A percentile compares a stretch with the other conserved stretches of the same genome.
These are phyloP conservation scores for Skeletonema menzelii DNA, from an alignment of 108 stramenopile species.

Conservation along the genomic window DNA sequence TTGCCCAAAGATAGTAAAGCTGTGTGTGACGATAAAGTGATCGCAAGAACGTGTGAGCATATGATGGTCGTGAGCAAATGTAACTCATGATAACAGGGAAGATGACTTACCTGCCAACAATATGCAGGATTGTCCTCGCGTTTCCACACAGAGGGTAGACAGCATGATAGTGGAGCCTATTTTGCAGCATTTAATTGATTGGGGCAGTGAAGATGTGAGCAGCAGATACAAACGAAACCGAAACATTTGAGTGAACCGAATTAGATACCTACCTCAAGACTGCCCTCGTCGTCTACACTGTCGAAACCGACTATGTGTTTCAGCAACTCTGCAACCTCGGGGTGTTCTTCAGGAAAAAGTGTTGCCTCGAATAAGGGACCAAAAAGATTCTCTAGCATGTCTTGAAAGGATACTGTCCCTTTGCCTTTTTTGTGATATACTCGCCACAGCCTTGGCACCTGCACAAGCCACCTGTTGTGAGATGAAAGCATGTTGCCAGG, in stretches of 20 bases:
- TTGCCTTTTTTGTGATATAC: conserved; percentile 82
- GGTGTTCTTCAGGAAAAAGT: conserved; percentile 89
- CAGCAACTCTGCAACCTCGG: conserved; percentile 92
- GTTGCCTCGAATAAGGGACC: conserved; percentile 97
- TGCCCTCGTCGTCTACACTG: conserved; percentile 98
- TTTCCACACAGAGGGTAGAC: conserved; percentile 85
- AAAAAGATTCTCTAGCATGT: conserved; percentile 98
- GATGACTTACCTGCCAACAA: conserved; percentile 64
- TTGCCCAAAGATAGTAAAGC: conserved; percentile 92
- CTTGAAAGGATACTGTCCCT: conserved; percentile 64
- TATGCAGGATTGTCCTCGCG: conserved; percentile 85
- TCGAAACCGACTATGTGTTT: conserved; percentile 97
- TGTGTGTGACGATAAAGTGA: neutral
- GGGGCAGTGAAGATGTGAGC: neutral
- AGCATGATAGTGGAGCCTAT: conserved; percentile 59
- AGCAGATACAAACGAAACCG: neutral
- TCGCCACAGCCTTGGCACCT: conserved; percentile 95
- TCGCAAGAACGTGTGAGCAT: conserved; percentile 6
- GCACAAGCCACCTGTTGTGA: conserved; percentile 99
- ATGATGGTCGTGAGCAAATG: neutral
- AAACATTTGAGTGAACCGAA: neutral
- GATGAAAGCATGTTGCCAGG: conserved; percentile 86
- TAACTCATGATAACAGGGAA: neutral
- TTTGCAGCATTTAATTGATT: neutral
- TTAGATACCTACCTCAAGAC: conserved; percentile 67